Evolutionary conservation across 1,139 yeast species (phyloP).

Genomic region (Geotrichum australiense): DNA sequence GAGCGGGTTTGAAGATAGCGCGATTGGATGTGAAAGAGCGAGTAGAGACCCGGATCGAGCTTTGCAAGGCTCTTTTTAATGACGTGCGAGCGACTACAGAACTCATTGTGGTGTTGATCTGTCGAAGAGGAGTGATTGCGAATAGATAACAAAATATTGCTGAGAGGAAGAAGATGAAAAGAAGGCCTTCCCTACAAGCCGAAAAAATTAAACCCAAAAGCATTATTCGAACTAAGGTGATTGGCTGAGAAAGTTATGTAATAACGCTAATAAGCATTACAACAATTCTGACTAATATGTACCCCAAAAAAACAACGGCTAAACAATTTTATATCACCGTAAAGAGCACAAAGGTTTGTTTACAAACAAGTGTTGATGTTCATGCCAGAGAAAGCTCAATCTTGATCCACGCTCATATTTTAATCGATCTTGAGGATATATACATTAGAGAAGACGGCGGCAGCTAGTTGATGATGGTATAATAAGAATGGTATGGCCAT

Average conservation of each 20-base stretch:
- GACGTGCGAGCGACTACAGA: slow-evolving; percentile 13
- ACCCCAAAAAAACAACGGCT: slow-evolving; percentile 2
- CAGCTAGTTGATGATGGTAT: no score
- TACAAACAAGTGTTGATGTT: no score
- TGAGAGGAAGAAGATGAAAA: slow-evolving; percentile 1
- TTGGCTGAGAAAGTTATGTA: slow-evolving; percentile 7
- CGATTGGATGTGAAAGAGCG: slow-evolving; percentile 13
- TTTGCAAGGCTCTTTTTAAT: slow-evolving; percentile 7
- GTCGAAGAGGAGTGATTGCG: slow-evolving; percentile 4
- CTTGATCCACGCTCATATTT: no score
- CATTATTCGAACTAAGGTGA: slow-evolving; percentile 12
- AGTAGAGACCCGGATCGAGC: slow-evolving; percentile 2
- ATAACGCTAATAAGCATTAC: no score
- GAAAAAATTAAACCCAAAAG: slow-evolving; percentile 5
- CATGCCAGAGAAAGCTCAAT: no score
- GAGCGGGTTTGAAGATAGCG: slow-evolving; percentile 19
- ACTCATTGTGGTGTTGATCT: slow-evolving; percentile 6
- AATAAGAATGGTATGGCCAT: slow-evolving; percentile 17
- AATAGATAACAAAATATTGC: background rate
- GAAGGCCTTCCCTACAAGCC: background rate
- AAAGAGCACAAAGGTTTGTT: no score
- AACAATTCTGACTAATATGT: no score
- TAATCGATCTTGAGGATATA: no score
- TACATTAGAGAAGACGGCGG: no score
- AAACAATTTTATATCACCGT: slow-evolving; percentile 6